Percentiles rank a stretch among this genome's conserved stretches.
phyloP scores from a whole-genome alignment of 1,284 basidiomycete species.

The Cutaneotrichosporon sp. region DNA sequence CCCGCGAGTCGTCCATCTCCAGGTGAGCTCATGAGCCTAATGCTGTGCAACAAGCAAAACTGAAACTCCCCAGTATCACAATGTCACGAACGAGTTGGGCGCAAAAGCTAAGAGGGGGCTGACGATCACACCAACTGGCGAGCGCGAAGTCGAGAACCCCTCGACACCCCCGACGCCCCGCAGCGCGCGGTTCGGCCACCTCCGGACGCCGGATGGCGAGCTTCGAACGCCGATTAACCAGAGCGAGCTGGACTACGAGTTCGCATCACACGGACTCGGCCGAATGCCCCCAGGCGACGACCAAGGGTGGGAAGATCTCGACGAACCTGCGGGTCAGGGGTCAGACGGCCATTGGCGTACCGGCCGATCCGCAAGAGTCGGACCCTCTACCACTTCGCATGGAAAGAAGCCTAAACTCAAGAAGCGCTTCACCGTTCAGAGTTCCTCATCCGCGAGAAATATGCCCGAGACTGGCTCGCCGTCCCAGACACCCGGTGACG shows the following conservation, averaged over 20 bases:
- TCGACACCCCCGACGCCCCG: too few relatives aligned
- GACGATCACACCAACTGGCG: constrained; percentile 33
- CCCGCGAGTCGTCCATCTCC: constrained; percentile 35
- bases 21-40: constrained; percentile 28
- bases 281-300: not conserved
- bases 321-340: not conserved
- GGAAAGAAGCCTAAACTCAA: not conserved
- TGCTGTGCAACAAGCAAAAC: not conserved
- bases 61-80: not conserved
- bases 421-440: constrained; percentile 1
- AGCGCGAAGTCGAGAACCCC: constrained; percentile 29
- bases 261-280: not conserved
- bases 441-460: too few relatives aligned
- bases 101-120: constrained; percentile 20
- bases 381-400: not conserved
- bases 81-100: not conserved
- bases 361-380: not conserved
- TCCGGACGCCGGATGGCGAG: not conserved
- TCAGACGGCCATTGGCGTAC: not conserved
- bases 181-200: too few relatives aligned
- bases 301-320: not conserved
- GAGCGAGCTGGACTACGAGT: not conserved
- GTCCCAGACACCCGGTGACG: not conserved
- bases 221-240: not conserved
- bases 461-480: too few relatives aligned